Evolutionary conservation across 2,329 filamentous ascomycete species (phyloP).

Genomic region (Venturia pyrina): DNA sequence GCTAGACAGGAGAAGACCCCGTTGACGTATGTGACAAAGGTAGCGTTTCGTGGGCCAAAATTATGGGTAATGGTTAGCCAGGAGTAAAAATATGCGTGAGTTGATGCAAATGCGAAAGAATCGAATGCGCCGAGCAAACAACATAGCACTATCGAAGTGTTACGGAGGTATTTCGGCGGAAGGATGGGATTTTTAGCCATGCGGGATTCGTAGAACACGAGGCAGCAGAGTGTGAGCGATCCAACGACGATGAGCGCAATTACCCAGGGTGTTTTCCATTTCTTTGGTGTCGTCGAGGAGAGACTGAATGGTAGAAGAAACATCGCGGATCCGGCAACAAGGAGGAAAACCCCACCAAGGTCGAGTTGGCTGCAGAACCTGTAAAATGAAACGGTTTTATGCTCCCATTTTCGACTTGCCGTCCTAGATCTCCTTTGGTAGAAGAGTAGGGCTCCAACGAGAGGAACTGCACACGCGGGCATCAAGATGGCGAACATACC

Average conservation of each 20-base stretch:
- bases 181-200: slow-evolving; percentile 36
- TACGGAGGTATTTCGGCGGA: slow-evolving; percentile 36
- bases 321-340: slow-evolving; percentile 39
- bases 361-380: slow-evolving; percentile 31
- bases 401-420: slow-evolving; percentile 20
- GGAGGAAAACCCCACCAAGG: slow-evolving; percentile 35
- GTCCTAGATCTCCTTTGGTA: slow-evolving; percentile 27
- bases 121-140: slow-evolving; percentile 33
- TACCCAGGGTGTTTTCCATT: slow-evolving; percentile 38
- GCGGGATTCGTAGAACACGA: slow-evolving; percentile 40
- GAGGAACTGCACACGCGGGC: slow-evolving; percentile 26
- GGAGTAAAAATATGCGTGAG: slow-evolving; percentile 40
- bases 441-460: slow-evolving; percentile 29
- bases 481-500: slow-evolving; percentile 35
- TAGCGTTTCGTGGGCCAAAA: slow-evolving; percentile 31
- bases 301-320: slow-evolving; percentile 40
- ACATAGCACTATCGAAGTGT: slow-evolving; percentile 30
- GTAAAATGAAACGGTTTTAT: slow-evolving; percentile 19
- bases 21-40: slow-evolving; percentile 27
- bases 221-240: slow-evolving; percentile 13
- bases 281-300: slow-evolving; percentile 29
- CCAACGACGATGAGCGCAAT: slow-evolving; percentile 27
- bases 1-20: slow-evolving; percentile 34
- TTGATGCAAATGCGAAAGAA: slow-evolving; percentile 33
- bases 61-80: slow-evolving; percentile 37